phyloP scores from a whole-genome alignment of 1,139 yeast species.

The Arxiozyma heterogenica region DNA sequence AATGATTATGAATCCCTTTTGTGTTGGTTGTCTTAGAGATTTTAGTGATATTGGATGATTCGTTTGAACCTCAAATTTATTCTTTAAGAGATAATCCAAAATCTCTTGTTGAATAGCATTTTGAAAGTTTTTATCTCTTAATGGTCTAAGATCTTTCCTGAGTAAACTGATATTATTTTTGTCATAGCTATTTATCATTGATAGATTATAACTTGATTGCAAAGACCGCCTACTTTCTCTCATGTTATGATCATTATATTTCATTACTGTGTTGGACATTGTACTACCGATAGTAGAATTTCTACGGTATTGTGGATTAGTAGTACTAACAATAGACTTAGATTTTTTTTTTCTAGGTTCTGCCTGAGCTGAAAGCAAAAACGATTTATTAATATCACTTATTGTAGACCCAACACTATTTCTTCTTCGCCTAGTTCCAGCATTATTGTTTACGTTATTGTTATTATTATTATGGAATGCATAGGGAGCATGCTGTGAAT shows the following conservation, averaged over 20 bases:
- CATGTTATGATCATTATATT: neutral
- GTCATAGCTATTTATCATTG: neutral
- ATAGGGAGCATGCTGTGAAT: neutral
- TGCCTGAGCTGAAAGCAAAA: neutral
- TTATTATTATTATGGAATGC: neutral
- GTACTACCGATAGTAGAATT: constrained; percentile 1
- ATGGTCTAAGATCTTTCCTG: constrained; percentile 60
- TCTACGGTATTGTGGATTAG: constrained; percentile 4
- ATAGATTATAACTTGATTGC: constrained; percentile 5
- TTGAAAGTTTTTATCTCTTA: constrained; percentile 65
- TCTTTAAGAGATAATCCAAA: constrained; percentile 50
- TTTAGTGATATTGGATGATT: constrained; percentile 59
- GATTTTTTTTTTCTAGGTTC: constrained; percentile 5
- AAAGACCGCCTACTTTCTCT: neutral
- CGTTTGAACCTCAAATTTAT: constrained; percentile 66
- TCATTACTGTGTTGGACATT: neutral
- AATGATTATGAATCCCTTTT: constrained; percentile 69
- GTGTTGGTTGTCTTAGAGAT: constrained; percentile 72
- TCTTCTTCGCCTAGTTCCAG: constrained; percentile 1
- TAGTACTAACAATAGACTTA: constrained; percentile 14
- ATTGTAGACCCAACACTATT: constrained; percentile 6
- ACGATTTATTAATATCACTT: neutral
- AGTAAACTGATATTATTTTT: neutral
- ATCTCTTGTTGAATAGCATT: constrained; percentile 55
- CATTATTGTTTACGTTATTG: neutral